Base-by-base conservation (phyloP, 306 rosid genomes). In the Coriaria nepalensis region DNA sequence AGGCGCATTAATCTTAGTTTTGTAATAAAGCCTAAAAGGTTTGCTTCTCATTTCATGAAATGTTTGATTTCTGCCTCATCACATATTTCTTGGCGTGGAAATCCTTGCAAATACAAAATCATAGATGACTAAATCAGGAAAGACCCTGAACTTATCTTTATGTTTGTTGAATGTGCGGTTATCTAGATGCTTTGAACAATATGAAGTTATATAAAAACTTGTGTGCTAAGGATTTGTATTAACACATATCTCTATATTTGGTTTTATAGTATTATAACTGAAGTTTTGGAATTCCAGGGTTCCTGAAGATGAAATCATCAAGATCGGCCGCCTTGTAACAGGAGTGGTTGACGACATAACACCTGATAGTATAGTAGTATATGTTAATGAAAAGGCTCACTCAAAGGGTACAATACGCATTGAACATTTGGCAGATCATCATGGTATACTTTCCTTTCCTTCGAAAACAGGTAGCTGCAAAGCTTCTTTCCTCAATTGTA, bases 381-480 rank as follows among this genome's bases (percentile, higher is more conserved):
- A 20, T 67, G 77, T 90, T 47, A 77, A 75, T 65, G 72, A 74
- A 40, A 67, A 62, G 52, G 73, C 76, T 66, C 73, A 77, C 68
- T 74, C 74, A 36, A 65, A 71, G 87, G 98, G 94, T 36, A 79
- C 86, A 65, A 75, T 90, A 68, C 75, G 60, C 45, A 60, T 46
- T 11, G 92, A 79, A 48, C 98, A 85, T 76, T 69, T 90, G 82
- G 76, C 95, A 9, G 98, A 90, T 77, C 87, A 85, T 67, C 83
- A 67, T 13, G 98, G 97, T 88, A 78, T 55, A 40, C 45, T 8
- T 45, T 51, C 55, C 36, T 45, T 12, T 15, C 39, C 45, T 33
- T 20, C 14, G 10, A 34, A 2, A 8, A 32, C 29, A 20, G 43
- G 13, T 7, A 7, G 13, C 49, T 12, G 6, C 32, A n/a, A 38